A percentile compares a stretch with the other conserved stretches of the same genome.
Conservation (phyloP, 768 basidiomycete genomes). For the Amanita muscaria region DNA sequence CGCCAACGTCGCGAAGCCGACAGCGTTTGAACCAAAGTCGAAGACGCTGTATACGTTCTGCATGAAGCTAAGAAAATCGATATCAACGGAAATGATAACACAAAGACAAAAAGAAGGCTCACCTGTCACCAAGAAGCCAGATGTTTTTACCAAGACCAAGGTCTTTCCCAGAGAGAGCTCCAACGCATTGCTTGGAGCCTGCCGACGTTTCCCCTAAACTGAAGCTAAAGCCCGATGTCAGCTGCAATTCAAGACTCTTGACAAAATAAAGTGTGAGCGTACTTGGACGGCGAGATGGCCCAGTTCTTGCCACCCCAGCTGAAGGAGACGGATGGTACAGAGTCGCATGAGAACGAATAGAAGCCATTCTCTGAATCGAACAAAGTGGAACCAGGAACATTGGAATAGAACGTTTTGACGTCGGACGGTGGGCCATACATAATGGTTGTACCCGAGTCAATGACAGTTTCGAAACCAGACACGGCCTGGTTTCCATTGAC, state of each 20-base stretch:
- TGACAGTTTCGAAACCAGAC: slow-evolving; percentile 1
- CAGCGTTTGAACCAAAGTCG: slow-evolving; percentile 20
- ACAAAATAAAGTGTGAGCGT: not conserved
- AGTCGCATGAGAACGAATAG: not conserved
- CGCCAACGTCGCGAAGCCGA: slow-evolving; percentile 33
- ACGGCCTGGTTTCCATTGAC: not conserved
- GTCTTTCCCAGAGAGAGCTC: not conserved
- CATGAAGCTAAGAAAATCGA: slow-evolving; percentile 21
- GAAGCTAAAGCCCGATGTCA: not conserved
- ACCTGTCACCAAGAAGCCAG: slow-evolving; percentile 3
- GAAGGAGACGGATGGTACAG: not conserved
- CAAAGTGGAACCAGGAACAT: not conserved
- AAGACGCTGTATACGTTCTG: slow-evolving; percentile 33
- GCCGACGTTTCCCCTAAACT: not conserved
- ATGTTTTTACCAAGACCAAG: not conserved
- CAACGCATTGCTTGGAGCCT: not conserved
- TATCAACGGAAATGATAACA: not conserved
- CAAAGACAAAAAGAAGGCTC: not conserved
- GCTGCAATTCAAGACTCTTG: not conserved
- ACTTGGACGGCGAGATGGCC: not conserved
- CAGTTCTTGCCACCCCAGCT: not conserved
- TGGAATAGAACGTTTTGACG: not conserved
- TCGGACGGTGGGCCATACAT: not conserved
- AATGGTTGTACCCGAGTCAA: not conserved
- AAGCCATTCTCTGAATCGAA: not conserved